phyloP scores from a whole-genome alignment of 371 early-diverging fungal genomes.

The Encephalitozoon romaleae region DNA sequence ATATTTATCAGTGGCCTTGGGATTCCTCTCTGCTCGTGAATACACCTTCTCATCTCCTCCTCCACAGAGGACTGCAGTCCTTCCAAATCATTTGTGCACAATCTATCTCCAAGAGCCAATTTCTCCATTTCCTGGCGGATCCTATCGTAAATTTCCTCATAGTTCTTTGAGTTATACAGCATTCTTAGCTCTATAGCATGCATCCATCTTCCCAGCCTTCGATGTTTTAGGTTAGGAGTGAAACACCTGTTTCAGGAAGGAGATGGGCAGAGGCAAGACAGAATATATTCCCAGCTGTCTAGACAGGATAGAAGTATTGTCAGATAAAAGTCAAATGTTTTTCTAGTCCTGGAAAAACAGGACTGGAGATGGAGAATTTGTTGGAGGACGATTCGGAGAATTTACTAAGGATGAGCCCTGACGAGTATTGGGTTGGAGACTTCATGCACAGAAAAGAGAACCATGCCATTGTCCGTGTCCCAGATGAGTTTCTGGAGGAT shows the following conservation, averaged over 20 bases:
- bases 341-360: not conserved
- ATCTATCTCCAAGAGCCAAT: not conserved
- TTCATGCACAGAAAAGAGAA: conserved; percentile 53
- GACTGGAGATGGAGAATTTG: not conserved
- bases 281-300: too few species aligned
- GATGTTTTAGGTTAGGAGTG: not conserved
- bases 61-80: conserved; percentile 10
- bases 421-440: conserved; percentile 49
- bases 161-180: not conserved
- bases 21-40: conserved; percentile 16
- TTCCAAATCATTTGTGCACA: not conserved
- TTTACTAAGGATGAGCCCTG: not conserved
- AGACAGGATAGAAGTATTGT: too few species aligned
- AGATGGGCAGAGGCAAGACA: not conserved
- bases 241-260: not conserved
- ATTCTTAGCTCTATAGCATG: conserved; percentile 2
- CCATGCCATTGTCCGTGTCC: conserved; percentile 40
- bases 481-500: conserved; percentile 63
- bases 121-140: conserved; percentile 8
- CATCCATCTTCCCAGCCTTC: not conserved
- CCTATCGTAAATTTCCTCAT: conserved; percentile 11
- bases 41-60: conserved; percentile 8
- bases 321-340: not conserved
- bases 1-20: conserved; percentile 20
- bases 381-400: conserved; percentile 14